Evolutionary conservation across 345 rosid genomes (phyloP).

Genomic region (Syzygium grande): DNA sequence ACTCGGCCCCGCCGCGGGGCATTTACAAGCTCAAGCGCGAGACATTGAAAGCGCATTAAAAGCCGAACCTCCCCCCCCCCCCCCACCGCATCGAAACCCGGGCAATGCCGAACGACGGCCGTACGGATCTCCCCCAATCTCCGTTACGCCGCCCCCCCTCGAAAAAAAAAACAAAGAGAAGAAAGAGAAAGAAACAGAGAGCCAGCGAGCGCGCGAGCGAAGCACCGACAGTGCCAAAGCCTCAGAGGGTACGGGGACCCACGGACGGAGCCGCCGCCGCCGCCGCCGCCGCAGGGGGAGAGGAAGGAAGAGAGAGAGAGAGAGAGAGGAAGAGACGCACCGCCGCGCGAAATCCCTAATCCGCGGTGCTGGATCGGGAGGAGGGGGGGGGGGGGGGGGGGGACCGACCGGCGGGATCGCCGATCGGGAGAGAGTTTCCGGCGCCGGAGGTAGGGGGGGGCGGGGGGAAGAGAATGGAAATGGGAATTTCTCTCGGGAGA

Average conservation of each 20-base stretch:
- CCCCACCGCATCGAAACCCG: conserved; percentile 11
- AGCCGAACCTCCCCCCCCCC: not conserved
- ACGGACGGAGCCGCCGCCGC: not conserved
- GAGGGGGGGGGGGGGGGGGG: too few relatives aligned
- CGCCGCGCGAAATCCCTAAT: not conserved
- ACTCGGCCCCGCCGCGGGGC: not conserved
- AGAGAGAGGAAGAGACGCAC: not conserved
- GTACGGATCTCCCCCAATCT: conserved; percentile 29
- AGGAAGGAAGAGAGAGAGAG: not conserved
- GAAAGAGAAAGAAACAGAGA: not conserved
- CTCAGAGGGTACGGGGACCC: not conserved
- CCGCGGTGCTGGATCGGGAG: not conserved
- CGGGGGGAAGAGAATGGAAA: not conserved
- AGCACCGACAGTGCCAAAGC: not conserved
- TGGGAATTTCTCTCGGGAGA: not conserved
- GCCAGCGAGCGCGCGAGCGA: not conserved
- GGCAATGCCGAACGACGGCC: conserved; percentile 27
- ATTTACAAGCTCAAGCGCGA: not conserved
- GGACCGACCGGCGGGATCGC: not conserved
- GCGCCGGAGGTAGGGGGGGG: not conserved
- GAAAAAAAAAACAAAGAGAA: not conserved
- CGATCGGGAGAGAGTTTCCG: not conserved
- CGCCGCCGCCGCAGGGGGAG: not conserved
- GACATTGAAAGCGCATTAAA: conserved; percentile 7
- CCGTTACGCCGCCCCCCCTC: not conserved